These are phyloP conservation scores for Leccinum fallax DNA, from an alignment of 1,284 basidiomycete species.

Conservation along the genomic window DNA sequence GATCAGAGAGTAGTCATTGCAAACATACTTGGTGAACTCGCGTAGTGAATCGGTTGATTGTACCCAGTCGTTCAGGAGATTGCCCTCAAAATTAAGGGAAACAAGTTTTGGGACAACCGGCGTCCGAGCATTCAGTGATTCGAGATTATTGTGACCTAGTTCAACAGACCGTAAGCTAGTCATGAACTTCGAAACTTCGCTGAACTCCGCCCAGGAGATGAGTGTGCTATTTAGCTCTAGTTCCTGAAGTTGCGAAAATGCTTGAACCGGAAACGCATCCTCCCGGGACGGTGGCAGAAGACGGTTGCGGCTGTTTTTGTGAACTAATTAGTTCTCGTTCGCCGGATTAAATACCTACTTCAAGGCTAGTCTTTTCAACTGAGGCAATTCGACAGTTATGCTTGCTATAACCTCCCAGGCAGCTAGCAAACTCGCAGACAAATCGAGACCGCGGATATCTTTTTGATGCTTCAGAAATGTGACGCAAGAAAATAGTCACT, in stretches of 20 bases:
- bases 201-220: conserved; percentile 72
- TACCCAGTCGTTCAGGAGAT: conserved; percentile 64
- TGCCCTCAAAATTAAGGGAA: conserved; percentile 77
- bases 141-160: conserved; percentile 75
- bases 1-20: conserved; percentile 8
- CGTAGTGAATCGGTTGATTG: conserved; percentile 50
- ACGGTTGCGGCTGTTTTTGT: conserved; percentile 59
- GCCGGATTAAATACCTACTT: conserved; percentile 57
- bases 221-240: conserved; percentile 79
- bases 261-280: conserved; percentile 34
- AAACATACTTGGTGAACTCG: conserved; percentile 52
- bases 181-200: conserved; percentile 55
- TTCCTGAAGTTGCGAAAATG: conserved; percentile 63
- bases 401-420: conserved; percentile 71
- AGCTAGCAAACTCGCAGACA: conserved; percentile 79
- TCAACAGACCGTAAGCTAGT: conserved; percentile 67
- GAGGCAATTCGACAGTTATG: conserved; percentile 66
- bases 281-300: conserved; percentile 40
- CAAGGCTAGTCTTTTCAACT: conserved; percentile 68
- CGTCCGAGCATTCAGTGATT: conserved; percentile 35
- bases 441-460: conserved; percentile 82
- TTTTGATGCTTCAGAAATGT: conserved; percentile 21
- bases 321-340: conserved; percentile 13
- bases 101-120: conserved; percentile 41
- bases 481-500: conserved; percentile 2